A percentile compares a stretch with the other conserved stretches of the same genome.
Conservation (phyloP, 768 basidiomycete species). For the Kwoniella heveanensis region DNA sequence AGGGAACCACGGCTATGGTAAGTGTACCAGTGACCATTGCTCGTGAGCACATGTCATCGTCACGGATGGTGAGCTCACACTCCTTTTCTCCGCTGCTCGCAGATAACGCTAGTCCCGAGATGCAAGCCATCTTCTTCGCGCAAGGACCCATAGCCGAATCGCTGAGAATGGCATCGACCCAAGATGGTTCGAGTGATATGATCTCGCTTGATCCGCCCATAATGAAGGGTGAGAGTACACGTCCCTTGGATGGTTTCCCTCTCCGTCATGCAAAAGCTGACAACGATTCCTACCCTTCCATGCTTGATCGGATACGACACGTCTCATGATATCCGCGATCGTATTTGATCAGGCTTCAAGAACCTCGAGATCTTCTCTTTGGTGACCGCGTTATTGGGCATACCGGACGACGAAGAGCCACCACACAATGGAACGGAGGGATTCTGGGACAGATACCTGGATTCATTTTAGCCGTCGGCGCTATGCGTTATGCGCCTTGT, state of each 20-base stretch:
- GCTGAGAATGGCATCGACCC: constrained; percentile 59
- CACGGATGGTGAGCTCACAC: too few relatives aligned
- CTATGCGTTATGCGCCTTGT: too few relatives aligned
- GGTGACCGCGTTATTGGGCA: constrained; percentile 70
- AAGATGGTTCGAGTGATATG: constrained; percentile 60
- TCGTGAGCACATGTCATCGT: too few relatives aligned
- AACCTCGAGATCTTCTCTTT: constrained; percentile 87
- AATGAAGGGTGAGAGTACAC: constrained; percentile 32
- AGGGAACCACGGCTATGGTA: constrained; percentile 80
- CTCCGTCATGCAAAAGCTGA: too few relatives aligned
- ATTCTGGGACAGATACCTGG: constrained; percentile 82
- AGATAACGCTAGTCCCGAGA: constrained; percentile 72
- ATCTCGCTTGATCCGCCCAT: constrained; percentile 63
- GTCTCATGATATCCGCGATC: too few relatives aligned
- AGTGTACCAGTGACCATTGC: background rate
- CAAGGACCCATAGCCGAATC: constrained; percentile 82
- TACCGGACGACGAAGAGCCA: constrained; percentile 23
- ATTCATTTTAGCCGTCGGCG: too few relatives aligned
- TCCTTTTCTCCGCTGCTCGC: too few relatives aligned
- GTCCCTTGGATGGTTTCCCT: too few relatives aligned
- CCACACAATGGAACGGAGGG: constrained; percentile 70
- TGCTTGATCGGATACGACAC: too few relatives aligned
- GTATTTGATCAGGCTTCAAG: constrained; percentile 67
- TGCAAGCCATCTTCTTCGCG: constrained; percentile 89
- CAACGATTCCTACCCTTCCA: too few relatives aligned